Base-by-base conservation (phyloP, 108 stramenopile genomes). In the Fragilaria radians region DNA sequence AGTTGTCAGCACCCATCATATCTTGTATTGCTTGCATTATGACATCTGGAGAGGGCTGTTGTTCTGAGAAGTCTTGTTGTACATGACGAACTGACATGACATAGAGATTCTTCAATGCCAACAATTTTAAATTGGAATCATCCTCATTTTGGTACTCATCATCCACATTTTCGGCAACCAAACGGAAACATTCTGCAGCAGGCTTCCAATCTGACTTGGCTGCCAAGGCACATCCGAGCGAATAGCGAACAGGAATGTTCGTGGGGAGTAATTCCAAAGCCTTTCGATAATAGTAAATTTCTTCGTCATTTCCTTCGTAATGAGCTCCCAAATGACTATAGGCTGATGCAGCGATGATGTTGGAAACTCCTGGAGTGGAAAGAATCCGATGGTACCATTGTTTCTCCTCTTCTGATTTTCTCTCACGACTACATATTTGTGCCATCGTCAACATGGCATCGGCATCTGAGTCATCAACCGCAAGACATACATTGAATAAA, bases 251-350 rank as follows among this genome's bases (percentile, higher is more conserved):
- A 14, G 66, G 61, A 62, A 80, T 68, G 21, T 50, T 23, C 0
- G 33, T 48, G 0, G 70, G 67, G 18, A 28, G 48, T 14, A 47
- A 49, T 19, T 66, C 61, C n/a, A 75, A 21, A 1, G 74, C 34
- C 30, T 72, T 69, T 57, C 64, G 48, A 53, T 71, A 75, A 49
- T 66, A 72, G 23, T 56, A 32, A 31, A 75, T 54, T 63, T 80
- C 79, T 4, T 61, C 36, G 2, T 69, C 65, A 1, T 57, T 42
- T 0, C 71, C 74, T 24, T 54, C 64, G 33, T 72, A 18, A 46
- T 72, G 9, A 3, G 74, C 74, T 18, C 79, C 79, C 19, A 80
- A 53, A 31, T 80, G 75, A 34, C 67, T 65, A 50, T 69, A 75
- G 28, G 74, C 79, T 27, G 59, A 59, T 19, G 71, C 56, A 4